These are phyloP conservation scores for Trichoderma simmonsii DNA, from an alignment of 2,329 filamentous ascomycete species.

Conservation along the genomic window DNA sequence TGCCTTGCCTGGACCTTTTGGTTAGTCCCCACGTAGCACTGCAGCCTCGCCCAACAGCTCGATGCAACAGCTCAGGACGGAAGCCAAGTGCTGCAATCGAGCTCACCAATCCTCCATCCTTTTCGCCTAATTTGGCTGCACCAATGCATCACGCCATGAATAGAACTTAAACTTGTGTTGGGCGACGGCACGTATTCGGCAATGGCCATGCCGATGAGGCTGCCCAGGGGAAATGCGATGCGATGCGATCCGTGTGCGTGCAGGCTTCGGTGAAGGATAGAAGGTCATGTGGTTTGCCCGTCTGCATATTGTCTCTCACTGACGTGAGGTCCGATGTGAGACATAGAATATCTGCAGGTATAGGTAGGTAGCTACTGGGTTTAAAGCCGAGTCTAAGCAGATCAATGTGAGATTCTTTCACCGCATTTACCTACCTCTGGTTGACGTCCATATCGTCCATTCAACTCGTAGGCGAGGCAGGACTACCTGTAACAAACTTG, in stretches of 20 bases:
- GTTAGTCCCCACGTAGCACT: no score
- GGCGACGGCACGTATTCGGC: neutral
- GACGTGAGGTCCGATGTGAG: no score
- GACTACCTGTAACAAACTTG: neutral
- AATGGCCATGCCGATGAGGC: neutral
- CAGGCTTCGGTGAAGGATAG: neutral
- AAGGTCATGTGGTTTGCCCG: no score
- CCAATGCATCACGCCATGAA: neutral
- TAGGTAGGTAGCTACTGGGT: no score
- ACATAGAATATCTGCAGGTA: no score
- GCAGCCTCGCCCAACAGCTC: neutral
- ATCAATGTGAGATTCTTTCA: neutral
- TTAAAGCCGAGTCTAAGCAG: no score
- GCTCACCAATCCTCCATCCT: neutral
- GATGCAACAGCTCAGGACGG: neutral
- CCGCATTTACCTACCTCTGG: neutral
- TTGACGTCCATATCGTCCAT: neutral
- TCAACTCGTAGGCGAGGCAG: neutral
- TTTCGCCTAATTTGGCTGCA: neutral
- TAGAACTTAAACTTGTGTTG: neutral
- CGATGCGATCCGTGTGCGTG: neutral
- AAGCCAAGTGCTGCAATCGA: neutral
- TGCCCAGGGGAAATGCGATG: neutral
- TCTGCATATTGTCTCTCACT: no score
- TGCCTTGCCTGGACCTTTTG: neutral